phyloP scores from a whole-genome alignment of 257 asterid species.

The Ilex asprella region DNA sequence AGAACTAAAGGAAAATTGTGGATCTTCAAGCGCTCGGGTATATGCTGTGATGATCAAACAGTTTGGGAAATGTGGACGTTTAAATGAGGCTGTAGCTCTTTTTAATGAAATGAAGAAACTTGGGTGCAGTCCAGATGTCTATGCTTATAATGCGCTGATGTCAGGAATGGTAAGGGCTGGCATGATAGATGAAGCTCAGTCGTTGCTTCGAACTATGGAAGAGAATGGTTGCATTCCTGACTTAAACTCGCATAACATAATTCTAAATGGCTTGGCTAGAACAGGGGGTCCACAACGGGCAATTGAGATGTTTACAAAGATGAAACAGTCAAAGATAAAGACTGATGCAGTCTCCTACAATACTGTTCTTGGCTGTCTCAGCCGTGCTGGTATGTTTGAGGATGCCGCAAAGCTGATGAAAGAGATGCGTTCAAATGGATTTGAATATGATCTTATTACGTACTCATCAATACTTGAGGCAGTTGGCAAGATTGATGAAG shows the following conservation, averaged over 20 bases:
- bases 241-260: constrained; percentile 41
- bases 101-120: constrained; percentile 49
- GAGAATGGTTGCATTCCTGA: constrained; percentile 45
- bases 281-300: constrained; percentile 43
- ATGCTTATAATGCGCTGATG: constrained; percentile 63
- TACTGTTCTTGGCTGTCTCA: constrained; percentile 46
- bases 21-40: constrained; percentile 52
- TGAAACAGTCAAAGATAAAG: constrained; percentile 39
- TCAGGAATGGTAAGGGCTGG: constrained; percentile 56
- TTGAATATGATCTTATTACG: constrained; percentile 42
- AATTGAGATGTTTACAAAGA: constrained; percentile 37
- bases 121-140: constrained; percentile 41
- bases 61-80: constrained; percentile 48
- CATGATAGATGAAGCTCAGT: constrained; percentile 45
- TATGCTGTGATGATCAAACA: constrained; percentile 52
- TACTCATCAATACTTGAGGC: constrained; percentile 57
- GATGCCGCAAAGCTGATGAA: constrained; percentile 55
- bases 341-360: constrained; percentile 53
- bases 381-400: constrained; percentile 57
- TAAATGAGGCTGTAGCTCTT: constrained; percentile 46
- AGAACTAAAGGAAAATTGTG: constrained; percentile 52
- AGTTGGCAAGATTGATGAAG: constrained; percentile 49
- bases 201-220: constrained; percentile 39
- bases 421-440: constrained; percentile 45
- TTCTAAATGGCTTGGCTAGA: constrained; percentile 46